Base-by-base conservation (phyloP, 2,329 filamentous ascomycete species). In the Colletotrichum lindemuthianum region DNA sequence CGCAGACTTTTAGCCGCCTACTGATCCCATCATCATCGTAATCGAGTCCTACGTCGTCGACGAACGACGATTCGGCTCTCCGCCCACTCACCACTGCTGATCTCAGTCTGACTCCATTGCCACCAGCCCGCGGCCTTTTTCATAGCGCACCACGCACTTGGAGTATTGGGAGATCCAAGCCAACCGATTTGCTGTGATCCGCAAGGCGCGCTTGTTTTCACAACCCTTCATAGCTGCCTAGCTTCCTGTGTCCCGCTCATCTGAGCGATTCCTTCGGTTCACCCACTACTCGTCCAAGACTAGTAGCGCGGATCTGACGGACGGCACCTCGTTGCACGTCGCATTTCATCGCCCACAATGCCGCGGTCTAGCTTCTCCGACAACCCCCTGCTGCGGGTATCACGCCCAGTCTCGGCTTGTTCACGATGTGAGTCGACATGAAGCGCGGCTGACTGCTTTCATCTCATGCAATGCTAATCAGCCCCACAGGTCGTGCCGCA, bases 351-450 rank as follows among this genome's bases (percentile, higher is more conserved):
- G 59, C 59, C 2, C 36, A 2, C 43, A 66, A 83, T 82, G 81
- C 76, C 79, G 71, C 79, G 80, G 66, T 77, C 77, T 57, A 82
- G 81, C 73, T 80, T 84, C 73, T 81, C 80, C 32, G 79, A 82
- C 61, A 84, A 86, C 55, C 89, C 89, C 41, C 78, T 90, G 55
- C 79, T 92, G 65, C 86, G 88, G 75, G 92, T 95, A 68, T 93
- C 91, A 72, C 86, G 92, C 68, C 91, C 92, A 4, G 91, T 93
- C 41, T 91, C 91, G 57, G 92, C 92, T 33, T 95, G 92, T 77
- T 92, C 91, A 57, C 84, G 91, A 82, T 95, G 92, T 84, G 71
- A 77, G 81, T 74, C 57, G 34, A 41, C 50, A 24, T 10, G 13
- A 41, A 60, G 52, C 41, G 36, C 59, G 59, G 72, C 63, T 68